A percentile compares a stretch with the other conserved stretches of the same genome.
Evolutionary conservation across 2,329 filamentous ascomycete species (phyloP).

Genomic region (Ceratocystis alfenasii): DNA sequence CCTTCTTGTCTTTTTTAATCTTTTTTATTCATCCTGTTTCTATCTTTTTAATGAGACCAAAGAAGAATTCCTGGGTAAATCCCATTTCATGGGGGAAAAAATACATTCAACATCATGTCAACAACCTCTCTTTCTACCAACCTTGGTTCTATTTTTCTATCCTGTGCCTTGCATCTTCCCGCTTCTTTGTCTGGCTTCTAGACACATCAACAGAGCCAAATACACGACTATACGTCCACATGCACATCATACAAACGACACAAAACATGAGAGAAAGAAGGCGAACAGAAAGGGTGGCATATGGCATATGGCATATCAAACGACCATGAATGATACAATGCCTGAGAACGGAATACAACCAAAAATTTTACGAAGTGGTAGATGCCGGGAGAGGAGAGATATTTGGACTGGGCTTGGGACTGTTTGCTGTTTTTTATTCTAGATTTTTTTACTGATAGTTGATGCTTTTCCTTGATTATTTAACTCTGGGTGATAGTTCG

Average conservation of each 20-base stretch:
- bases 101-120: not conserved
- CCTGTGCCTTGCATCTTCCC: not conserved
- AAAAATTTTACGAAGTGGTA: not conserved
- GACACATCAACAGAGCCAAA: too few relatives aligned
- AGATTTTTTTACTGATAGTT: not conserved
- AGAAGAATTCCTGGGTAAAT: conserved; percentile 4
- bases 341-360: not conserved
- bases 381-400: not conserved
- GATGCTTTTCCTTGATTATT: not conserved
- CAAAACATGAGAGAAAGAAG: not conserved
- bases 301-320: too few relatives aligned
- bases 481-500: not conserved
- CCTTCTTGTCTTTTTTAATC: conserved; percentile 1
- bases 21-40: conserved; percentile 8
- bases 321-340: not conserved
- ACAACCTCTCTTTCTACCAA: not conserved
- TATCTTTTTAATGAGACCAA: conserved; percentile 17
- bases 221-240: not conserved
- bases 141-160: not conserved
- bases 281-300: not conserved
- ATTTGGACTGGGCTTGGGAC: not conserved
- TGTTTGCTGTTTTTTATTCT: not conserved
- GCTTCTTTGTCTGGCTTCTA: not conserved
- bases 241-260: not conserved
- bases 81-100: not conserved